These are phyloP conservation scores for Metrosideros polymorpha DNA, from an alignment of 441 rosid species.

Conservation along the genomic window DNA sequence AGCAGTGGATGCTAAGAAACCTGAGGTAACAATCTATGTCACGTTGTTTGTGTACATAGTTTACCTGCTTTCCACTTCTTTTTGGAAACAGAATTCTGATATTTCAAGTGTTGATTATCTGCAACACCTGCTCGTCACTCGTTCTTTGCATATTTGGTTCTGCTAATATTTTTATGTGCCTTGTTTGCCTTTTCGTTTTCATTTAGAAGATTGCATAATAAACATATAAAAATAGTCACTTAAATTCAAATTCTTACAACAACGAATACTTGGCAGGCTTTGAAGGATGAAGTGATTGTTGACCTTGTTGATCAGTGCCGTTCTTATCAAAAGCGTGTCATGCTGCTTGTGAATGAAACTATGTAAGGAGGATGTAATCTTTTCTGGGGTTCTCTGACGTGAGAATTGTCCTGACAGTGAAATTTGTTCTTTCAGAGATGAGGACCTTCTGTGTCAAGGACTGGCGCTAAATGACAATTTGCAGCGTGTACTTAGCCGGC, in stretches of 20 bases:
- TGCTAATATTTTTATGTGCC: background rate
- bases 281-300: constrained; percentile 80
- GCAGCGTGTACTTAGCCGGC: constrained; percentile 78
- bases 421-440: constrained; percentile 45
- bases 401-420: constrained; percentile 9
- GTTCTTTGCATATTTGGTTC: background rate
- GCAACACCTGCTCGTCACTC: background rate
- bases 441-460: constrained; percentile 76
- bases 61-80: background rate
- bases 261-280: constrained; percentile 36
- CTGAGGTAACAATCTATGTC: constrained; percentile 40
- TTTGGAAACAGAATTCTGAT: background rate
- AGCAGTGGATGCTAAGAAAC: constrained; percentile 77
- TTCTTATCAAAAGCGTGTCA: constrained; percentile 76
- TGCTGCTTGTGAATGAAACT: constrained; percentile 72
- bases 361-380: constrained; percentile 30
- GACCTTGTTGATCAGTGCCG: constrained; percentile 95
- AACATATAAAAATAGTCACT: background rate
- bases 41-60: background rate
- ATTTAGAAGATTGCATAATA: background rate
- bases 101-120: background rate
- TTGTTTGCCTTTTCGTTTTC: background rate
- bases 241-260: background rate
- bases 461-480: constrained; percentile 70
- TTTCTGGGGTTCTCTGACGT: background rate